These are phyloP conservation scores for Colletotrichum neosansevieriae DNA, from an alignment of 2,329 filamentous ascomycete species.

Conservation along the genomic window DNA sequence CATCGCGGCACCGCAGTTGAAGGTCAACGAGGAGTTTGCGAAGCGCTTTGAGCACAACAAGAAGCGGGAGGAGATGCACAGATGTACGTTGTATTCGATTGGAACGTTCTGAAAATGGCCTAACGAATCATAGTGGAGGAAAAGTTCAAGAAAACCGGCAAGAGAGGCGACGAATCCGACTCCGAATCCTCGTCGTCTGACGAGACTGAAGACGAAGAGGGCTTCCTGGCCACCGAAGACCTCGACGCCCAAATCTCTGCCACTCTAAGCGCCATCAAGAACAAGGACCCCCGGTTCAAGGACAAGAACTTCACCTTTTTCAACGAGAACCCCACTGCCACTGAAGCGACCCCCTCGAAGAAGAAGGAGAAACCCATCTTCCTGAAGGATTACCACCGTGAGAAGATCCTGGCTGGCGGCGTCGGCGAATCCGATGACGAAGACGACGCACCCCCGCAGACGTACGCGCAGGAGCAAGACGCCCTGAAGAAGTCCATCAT, in stretches of 20 bases:
- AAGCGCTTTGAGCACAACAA: conserved; percentile 96
- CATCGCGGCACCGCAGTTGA: conserved; percentile 64
- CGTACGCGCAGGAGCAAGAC: conserved; percentile 91
- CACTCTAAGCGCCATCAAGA: conserved; percentile 87
- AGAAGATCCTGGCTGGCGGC: conserved; percentile 84
- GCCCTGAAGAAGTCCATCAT: conserved; percentile 82
- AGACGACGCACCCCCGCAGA: conserved; percentile 68
- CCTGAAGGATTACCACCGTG: conserved; percentile 89
- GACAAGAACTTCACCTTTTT: conserved; percentile 82
- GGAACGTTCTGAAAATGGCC: background rate
- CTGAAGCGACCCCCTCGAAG: conserved; percentile 50
- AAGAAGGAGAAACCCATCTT: conserved; percentile 88
- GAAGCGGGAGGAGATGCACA: conserved; percentile 88
- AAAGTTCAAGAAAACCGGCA: conserved; percentile 73
- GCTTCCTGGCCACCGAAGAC: conserved; percentile 85
- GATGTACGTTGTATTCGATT: conserved; percentile 60
- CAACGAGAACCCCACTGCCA: conserved; percentile 61
- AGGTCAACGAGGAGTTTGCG: conserved; percentile 92
- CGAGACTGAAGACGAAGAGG: conserved; percentile 91
- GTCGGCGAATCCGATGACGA: conserved; percentile 70
- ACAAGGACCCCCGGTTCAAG: conserved; percentile 92
- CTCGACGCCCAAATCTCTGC: conserved; percentile 89
- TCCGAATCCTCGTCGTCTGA: conserved; percentile 77
- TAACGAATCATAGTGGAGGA: conserved; percentile 76
- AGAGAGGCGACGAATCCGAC: conserved; percentile 61